These are phyloP conservation scores for Daldinia sp. DNA, from an alignment of 2,329 filamentous ascomycete genomes.

Conservation along the genomic window DNA sequence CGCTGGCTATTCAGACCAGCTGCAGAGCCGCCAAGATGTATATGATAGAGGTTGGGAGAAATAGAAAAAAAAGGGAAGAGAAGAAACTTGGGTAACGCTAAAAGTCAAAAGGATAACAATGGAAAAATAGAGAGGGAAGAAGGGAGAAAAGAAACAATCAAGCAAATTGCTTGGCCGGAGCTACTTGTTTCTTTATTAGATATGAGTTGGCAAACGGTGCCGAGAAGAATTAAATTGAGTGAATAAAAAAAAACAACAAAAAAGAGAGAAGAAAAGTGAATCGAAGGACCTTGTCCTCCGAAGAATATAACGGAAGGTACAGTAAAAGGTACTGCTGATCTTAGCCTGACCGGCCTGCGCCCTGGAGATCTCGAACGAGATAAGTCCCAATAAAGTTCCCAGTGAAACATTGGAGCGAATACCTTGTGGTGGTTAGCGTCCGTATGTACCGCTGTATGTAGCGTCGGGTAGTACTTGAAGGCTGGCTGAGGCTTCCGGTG, in stretches of 20 bases:
- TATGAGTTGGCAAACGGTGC: slow-evolving; percentile 14
- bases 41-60: slow-evolving; percentile 5
- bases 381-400: slow-evolving; percentile 12
- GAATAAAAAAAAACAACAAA: slow-evolving; percentile 22
- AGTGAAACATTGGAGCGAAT: slow-evolving; percentile 23
- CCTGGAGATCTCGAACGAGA: slow-evolving; percentile 32
- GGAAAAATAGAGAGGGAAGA: slow-evolving; percentile 5
- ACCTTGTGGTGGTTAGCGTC: slow-evolving; percentile 13
- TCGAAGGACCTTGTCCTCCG: slow-evolving; percentile 26
- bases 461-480: slow-evolving; percentile 4
- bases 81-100: slow-evolving; percentile 4
- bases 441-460: neutral
- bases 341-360: slow-evolving; percentile 12
- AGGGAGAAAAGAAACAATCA: slow-evolving; percentile 10
- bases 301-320: neutral
- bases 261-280: slow-evolving; percentile 7
- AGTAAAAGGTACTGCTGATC: slow-evolving; percentile 11
- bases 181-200: slow-evolving; percentile 22
- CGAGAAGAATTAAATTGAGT: slow-evolving; percentile 23
- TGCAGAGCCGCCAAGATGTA: slow-evolving; percentile 34
- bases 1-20: slow-evolving; percentile 38
- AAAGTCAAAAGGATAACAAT: slow-evolving; percentile 2
- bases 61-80: slow-evolving; percentile 13
- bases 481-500: slow-evolving; percentile 22
- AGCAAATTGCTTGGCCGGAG: slow-evolving; percentile 1